Evolutionary conservation across 1,139 yeast genomes (phyloP).

Genomic region (Diutina pseudorugosa): DNA sequence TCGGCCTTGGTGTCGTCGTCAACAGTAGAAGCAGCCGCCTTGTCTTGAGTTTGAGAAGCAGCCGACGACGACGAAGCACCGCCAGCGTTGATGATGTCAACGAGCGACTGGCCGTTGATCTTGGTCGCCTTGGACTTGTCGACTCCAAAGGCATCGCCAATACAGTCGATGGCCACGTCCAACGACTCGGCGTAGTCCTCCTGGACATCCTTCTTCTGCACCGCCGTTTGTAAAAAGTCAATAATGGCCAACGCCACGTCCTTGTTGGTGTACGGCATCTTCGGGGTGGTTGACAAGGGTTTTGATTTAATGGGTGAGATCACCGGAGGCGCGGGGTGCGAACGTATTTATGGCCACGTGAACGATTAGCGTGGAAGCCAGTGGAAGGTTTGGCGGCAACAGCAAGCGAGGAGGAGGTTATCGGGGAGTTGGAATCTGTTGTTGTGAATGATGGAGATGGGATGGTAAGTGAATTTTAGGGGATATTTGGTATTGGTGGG

Average conservation of each 20-base stretch:
- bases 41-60: conserved; percentile 7
- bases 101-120: conserved; percentile 39
- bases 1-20: conserved; percentile 46
- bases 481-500: too few species aligned
- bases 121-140: conserved; percentile 34
- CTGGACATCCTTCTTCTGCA: conserved; percentile 50
- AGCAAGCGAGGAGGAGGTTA: too few species aligned
- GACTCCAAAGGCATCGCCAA: conserved; percentile 77
- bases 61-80: neutral
- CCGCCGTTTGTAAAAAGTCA: conserved; percentile 52
- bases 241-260: conserved; percentile 70
- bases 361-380: neutral
- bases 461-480: too few species aligned
- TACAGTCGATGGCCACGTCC: conserved; percentile 89
- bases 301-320: neutral
- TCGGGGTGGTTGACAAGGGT: neutral
- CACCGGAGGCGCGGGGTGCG: neutral
- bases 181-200: conserved; percentile 85
- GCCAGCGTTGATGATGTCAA: conserved; percentile 28
- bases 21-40: conserved; percentile 22
- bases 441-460: too few species aligned
- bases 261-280: conserved; percentile 32
- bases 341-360: neutral
- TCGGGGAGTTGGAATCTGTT: too few species aligned
- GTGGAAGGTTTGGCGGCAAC: too few species aligned